Evolutionary conservation across 2,329 filamentous ascomycete genomes (phyloP).

Genomic region (Botryotinia narcissicola): DNA sequence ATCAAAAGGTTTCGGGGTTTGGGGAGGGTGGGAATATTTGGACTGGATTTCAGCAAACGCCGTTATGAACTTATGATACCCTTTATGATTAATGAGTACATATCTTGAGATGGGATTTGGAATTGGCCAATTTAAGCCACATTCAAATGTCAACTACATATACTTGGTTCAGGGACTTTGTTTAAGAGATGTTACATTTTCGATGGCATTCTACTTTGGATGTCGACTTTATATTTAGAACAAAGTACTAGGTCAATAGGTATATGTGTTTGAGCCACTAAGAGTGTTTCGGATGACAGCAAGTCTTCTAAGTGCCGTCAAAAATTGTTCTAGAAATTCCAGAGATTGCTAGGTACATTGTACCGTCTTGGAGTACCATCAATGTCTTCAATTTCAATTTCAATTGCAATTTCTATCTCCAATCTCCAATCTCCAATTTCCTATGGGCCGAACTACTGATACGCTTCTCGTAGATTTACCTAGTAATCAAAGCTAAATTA

Average conservation of each 20-base stretch:
- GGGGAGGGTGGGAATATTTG: background rate
- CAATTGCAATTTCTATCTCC: background rate
- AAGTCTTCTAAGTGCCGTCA: background rate
- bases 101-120: background rate
- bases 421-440: background rate
- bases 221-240: background rate
- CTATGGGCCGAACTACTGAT: background rate
- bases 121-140: background rate
- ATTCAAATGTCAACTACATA: background rate
- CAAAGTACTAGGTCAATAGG: background rate
- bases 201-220: background rate
- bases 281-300: background rate
- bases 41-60: background rate
- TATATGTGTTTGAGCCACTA: background rate
- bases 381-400: background rate
- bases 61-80: slow-evolving; percentile 10
- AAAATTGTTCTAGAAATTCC: slow-evolving; percentile 1
- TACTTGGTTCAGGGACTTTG: background rate
- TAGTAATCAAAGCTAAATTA: background rate
- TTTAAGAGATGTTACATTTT: background rate
- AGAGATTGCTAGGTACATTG: background rate
- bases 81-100: background rate
- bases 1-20: background rate
- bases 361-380: background rate
- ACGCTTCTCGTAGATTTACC: background rate